These are phyloP conservation scores for Plasmodium malariae DNA, from an alignment of 169 alveolate species.

Conservation along the genomic window DNA sequence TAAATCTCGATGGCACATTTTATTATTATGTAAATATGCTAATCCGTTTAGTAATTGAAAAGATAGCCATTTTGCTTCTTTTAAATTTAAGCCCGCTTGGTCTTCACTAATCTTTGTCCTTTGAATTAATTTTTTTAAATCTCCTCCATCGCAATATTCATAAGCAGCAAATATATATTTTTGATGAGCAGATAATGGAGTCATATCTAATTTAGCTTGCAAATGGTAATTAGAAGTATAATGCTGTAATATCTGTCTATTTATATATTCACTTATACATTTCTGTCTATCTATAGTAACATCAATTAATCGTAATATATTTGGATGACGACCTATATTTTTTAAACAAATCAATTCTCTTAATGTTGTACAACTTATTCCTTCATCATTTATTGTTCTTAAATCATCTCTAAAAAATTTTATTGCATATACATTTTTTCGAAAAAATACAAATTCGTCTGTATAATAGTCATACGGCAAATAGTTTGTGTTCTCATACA, in stretches of 20 bases:
- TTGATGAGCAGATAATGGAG: constrained; percentile 77
- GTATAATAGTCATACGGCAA: constrained; percentile 73
- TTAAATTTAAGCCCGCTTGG: constrained; percentile 83
- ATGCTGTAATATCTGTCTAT: constrained; percentile 69
- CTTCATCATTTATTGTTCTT: constrained; percentile 90
- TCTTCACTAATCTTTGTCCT: constrained; percentile 74
- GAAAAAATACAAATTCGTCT: constrained; percentile 50
- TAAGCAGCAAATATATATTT: constrained; percentile 89
- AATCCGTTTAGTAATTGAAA: constrained; percentile 97
- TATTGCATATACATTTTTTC: constrained; percentile 84
- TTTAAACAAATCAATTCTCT: constrained; percentile 90
- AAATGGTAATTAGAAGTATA: constrained; percentile 62
- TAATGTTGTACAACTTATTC: constrained; percentile 90
- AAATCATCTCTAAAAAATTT: constrained; percentile 90
- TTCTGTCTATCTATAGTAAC: constrained; percentile 81
- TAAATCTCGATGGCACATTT: constrained; percentile 91
- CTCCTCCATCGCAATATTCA: constrained; percentile 88
- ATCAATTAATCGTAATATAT: constrained; percentile 83
- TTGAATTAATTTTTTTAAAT: constrained; percentile 47
- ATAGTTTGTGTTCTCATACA: constrained; percentile 26
- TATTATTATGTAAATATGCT: constrained; percentile 95
- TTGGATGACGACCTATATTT: constrained; percentile 86
- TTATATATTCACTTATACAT: constrained; percentile 66
- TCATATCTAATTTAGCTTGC: constrained; percentile 53
- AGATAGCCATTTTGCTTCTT: constrained; percentile 90